A percentile compares a stretch with the other conserved stretches of the same genome.
Conservation (phyloP, 2,329 filamentous ascomycete species). For the Epichloe brachyelytri region DNA sequence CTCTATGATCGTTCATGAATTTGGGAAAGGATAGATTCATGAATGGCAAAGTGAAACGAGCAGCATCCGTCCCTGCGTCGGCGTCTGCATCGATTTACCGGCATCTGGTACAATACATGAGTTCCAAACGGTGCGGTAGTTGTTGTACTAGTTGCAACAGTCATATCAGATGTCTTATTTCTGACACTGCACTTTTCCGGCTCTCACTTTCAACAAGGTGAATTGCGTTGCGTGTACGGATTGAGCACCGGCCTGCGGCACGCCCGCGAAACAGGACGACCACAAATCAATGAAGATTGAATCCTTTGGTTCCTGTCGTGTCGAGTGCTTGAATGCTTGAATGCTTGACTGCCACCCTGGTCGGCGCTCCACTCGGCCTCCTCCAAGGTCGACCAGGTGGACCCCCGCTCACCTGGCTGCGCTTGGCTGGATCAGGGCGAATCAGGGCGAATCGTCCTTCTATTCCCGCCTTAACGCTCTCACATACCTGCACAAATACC, state of each 20-base stretch:
- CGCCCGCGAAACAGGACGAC: not conserved
- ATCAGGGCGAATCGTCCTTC: conserved; percentile 5
- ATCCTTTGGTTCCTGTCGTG: no score
- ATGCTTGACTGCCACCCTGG: conserved; percentile 5
- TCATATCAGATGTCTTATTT: conserved; percentile 1
- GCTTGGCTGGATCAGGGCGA: conserved; percentile 8
- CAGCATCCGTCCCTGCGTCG: not conserved
- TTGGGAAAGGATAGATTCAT: no score
- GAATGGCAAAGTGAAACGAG: not conserved
- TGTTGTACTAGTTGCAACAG: not conserved
- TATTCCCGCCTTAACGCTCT: conserved; percentile 3
- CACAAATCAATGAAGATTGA: not conserved
- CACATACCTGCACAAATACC: conserved; percentile 6
- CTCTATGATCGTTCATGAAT: no score
- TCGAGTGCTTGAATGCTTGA: not conserved
- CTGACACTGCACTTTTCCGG: not conserved
- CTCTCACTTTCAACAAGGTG: not conserved
- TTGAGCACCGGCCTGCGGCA: no score
- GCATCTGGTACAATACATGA: not conserved
- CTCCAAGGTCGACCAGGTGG: conserved; percentile 6
- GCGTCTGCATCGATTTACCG: not conserved
- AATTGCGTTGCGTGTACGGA: no score
- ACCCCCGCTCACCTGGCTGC: conserved; percentile 7
- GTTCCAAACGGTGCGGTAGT: not conserved
- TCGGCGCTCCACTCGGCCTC: conserved; percentile 11